Conservation (phyloP, 345 rosid species). For the Erysimum cheiranthoides region DNA sequence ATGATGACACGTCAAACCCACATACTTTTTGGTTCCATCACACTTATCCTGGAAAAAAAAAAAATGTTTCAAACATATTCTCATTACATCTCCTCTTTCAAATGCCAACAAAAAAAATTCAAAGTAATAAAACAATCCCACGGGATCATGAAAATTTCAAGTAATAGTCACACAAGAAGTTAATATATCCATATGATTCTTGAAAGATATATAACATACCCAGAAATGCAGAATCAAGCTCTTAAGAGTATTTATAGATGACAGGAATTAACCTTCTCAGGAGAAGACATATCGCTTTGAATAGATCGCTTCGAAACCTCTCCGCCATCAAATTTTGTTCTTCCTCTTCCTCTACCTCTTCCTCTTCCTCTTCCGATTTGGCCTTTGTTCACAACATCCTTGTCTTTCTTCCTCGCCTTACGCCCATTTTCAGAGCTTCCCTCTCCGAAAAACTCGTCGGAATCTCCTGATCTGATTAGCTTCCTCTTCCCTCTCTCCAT, state of each 20-base stretch:
- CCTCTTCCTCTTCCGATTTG: constrained; percentile 9
- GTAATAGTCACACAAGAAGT: background rate
- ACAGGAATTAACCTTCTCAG: constrained; percentile 14
- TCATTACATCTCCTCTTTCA: constrained; percentile 9
- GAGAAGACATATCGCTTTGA: background rate
- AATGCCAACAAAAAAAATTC: background rate
- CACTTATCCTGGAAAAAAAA: constrained; percentile 18
- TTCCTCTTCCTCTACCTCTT: background rate
- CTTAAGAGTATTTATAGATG: background rate
- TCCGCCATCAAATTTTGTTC: constrained; percentile 8
- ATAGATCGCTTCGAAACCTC: constrained; percentile 12
- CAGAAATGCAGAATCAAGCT: background rate
- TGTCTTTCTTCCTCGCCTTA: constrained; percentile 21
- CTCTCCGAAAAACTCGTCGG: constrained; percentile 3
- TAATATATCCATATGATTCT: no score
- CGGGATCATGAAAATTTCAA: no score
- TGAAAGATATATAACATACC: background rate
- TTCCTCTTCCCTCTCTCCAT: constrained; percentile 31
- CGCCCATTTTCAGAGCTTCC: constrained; percentile 17
- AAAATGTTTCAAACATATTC: background rate
- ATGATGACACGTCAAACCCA: constrained; percentile 42
- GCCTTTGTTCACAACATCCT: background rate
- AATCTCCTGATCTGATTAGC: constrained; percentile 12
- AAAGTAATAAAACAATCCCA: no score
- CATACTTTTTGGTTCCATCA: constrained; percentile 11